Base-by-base conservation (phyloP, 148 eudicot genomes). In the Selenicereus undatus region DNA sequence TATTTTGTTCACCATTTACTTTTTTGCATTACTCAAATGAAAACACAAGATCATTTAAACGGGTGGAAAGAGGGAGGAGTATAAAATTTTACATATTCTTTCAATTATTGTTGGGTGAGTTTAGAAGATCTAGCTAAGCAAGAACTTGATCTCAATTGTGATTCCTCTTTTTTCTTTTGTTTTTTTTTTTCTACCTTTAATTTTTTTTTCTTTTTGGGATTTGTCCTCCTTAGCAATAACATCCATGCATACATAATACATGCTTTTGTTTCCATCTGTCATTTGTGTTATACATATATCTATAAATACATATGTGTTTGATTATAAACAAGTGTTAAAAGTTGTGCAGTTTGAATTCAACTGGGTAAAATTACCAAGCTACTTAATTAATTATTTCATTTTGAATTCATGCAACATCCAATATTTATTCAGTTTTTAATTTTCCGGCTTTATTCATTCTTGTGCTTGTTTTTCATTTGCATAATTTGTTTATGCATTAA, bases 211-310 rank as follows among this genome's bases (percentile, higher is more conserved):
- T 62, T 62, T 64, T n/a, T 64, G 11, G 29, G 68, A 64, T 64
- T n/a, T n/a, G 27, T 56, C 62, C 62, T 56, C 62, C 62, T 56
- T n/a, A 66, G 71, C 35, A 27, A 66, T 66, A 66, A 66, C 71
- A 66, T 66, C 0, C 16, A 66, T 27, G 14, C 13, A 64, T 24
- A 58, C n/a, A 58, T 21, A 7, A 39, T 39, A 66, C 71, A 24
- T 66, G 35, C 71, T 27, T 32, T 27, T 11, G 27, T 66, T 66
- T 62, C 27, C 35, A 4, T 66, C 68, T 22, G n/a, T 64, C 29
- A 13, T 26, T 66, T 66, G 71, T 66, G 35, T 66, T 66, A 66
- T 11, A 66, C 35, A 26, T 66, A n/a, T 66, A 66, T 66, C 35
- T 66, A 66, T 27, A 66, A 26, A 66, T 66, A 66, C 35, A 26